Conservation (phyloP, 306 rosid genomes). For the Lablab purpureus region DNA sequence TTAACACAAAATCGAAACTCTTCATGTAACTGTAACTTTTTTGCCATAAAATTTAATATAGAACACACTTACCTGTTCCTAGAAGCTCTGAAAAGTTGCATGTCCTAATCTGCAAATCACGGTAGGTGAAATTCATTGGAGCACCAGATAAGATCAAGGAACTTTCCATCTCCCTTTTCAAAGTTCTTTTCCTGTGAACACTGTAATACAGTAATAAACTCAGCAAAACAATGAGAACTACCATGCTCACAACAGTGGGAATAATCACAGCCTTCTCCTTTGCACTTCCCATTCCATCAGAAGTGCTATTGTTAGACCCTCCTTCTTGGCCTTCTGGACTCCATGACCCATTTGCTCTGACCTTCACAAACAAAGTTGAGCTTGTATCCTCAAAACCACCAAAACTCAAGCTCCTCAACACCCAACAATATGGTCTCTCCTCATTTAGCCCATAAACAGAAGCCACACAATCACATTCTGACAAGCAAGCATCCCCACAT, state of each 20-base stretch:
- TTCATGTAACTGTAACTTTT: background rate
- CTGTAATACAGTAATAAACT: conserved; percentile 74
- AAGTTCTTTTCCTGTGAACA: conserved; percentile 69
- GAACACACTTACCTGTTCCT: conserved; percentile 67
- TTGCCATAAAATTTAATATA: conserved; percentile 10
- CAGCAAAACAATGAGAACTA: conserved; percentile 69
- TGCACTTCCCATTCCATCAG: conserved; percentile 54
- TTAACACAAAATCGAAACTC: conserved; percentile 1
- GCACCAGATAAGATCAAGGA: conserved; percentile 82
- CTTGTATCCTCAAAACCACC: conserved; percentile 94
- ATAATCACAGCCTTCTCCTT: conserved; percentile 70
- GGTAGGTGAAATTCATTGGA: conserved; percentile 76
- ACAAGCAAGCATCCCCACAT: conserved; percentile 89
- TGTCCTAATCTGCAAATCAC: conserved; percentile 83
- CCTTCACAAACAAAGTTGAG: conserved; percentile 83
- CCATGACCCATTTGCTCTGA: conserved; percentile 62
- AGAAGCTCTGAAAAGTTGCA: conserved; percentile 75
- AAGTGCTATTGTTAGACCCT: conserved; percentile 55
- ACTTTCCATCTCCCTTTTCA: conserved; percentile 76
- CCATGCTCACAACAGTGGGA: conserved; percentile 77
- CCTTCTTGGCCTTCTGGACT: conserved; percentile 47
- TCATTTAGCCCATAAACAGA: conserved; percentile 85
- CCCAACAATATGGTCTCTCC: conserved; percentile 89
- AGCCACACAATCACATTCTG: conserved; percentile 91
- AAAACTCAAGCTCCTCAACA: conserved; percentile 75